Percentiles rank a stretch among this genome's conserved stretches.
Conservation (phyloP, 495 filamentous ascomycete genomes). For the Xylaria grammica region DNA sequence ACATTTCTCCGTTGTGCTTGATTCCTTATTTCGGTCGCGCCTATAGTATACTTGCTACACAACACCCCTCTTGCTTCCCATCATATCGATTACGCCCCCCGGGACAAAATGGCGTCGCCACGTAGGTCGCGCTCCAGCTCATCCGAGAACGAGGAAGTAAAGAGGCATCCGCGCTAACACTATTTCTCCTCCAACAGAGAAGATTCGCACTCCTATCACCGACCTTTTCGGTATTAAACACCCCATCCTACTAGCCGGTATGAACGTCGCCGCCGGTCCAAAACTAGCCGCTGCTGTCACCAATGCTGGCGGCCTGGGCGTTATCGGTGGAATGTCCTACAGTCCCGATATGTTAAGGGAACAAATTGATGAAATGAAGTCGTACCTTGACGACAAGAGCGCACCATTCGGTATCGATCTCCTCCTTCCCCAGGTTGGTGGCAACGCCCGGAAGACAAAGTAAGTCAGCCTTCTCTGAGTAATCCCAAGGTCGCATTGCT, state of each 20-base stretch:
- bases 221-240: slow-evolving; percentile 98
- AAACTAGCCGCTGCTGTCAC: slow-evolving; percentile 97
- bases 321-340: slow-evolving; percentile 96
- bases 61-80: not conserved
- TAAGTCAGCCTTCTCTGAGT: slow-evolving; percentile 46
- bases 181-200: slow-evolving; percentile 60
- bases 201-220: slow-evolving; percentile 86
- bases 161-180: slow-evolving; percentile 28
- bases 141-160: not conserved
- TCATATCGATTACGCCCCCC: not conserved
- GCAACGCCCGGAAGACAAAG: slow-evolving; percentile 93
- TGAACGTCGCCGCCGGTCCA: slow-evolving; percentile 98
- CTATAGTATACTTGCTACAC: not conserved
- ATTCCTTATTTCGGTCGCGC: not conserved
- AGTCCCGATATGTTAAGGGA: slow-evolving; percentile 96
- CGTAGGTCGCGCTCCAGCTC: slow-evolving; percentile 58
- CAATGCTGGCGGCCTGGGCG: slow-evolving; percentile 94
- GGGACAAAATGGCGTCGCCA: slow-evolving; percentile 74
- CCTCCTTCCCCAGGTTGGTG: slow-evolving; percentile 91
- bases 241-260: slow-evolving; percentile 92
- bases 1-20: not conserved
- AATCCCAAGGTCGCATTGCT: slow-evolving; percentile 21
- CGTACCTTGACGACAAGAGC: slow-evolving; percentile 87
- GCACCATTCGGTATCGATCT: slow-evolving; percentile 99
- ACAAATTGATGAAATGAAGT: slow-evolving; percentile 93